Percentiles rank a stretch among this genome's conserved stretches.
Conservation (phyloP, 2,329 filamentous ascomycete genomes). For the Aspergillus tanneri region DNA sequence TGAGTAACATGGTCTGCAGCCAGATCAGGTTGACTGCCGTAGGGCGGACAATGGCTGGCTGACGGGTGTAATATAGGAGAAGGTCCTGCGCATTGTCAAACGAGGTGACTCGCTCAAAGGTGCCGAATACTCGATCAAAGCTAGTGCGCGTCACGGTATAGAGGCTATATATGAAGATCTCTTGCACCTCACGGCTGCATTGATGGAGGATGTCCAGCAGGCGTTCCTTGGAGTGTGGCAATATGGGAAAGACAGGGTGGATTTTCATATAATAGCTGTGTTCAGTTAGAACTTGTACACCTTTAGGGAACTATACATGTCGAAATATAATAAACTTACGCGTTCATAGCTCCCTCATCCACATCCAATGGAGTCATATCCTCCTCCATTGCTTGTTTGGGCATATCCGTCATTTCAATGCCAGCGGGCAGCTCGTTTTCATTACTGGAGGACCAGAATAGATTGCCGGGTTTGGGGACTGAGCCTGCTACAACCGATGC, state of each 20-base stretch:
- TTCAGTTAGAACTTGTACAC: conserved; percentile 14
- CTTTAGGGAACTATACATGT: neutral
- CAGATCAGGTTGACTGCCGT: conserved; percentile 41
- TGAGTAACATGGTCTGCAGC: conserved; percentile 43
- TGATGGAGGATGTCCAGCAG: conserved; percentile 40
- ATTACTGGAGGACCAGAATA: conserved; percentile 41
- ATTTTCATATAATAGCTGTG: conserved; percentile 43
- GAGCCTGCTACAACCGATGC: conserved; percentile 38
- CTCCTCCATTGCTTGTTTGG: conserved; percentile 33
- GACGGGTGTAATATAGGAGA: conserved; percentile 40
- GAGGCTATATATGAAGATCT: conserved; percentile 41
- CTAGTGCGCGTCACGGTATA: conserved; percentile 43
- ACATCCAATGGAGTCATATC: conserved; percentile 38
- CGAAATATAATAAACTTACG: conserved; percentile 29
- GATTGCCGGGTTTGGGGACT: conserved; percentile 36
- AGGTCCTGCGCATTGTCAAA: conserved; percentile 44
- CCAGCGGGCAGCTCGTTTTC: conserved; percentile 33
- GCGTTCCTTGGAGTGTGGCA: conserved; percentile 42
- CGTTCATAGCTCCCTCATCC: conserved; percentile 42
- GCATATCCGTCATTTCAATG: conserved; percentile 34
- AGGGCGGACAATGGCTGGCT: conserved; percentile 36
- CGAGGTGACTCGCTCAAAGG: conserved; percentile 37
- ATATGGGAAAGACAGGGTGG: conserved; percentile 41
- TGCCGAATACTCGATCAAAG: conserved; percentile 32
- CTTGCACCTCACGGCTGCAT: conserved; percentile 41